Conservation (phyloP, 305 asterid genomes). For the Fraxinus velutina region DNA sequence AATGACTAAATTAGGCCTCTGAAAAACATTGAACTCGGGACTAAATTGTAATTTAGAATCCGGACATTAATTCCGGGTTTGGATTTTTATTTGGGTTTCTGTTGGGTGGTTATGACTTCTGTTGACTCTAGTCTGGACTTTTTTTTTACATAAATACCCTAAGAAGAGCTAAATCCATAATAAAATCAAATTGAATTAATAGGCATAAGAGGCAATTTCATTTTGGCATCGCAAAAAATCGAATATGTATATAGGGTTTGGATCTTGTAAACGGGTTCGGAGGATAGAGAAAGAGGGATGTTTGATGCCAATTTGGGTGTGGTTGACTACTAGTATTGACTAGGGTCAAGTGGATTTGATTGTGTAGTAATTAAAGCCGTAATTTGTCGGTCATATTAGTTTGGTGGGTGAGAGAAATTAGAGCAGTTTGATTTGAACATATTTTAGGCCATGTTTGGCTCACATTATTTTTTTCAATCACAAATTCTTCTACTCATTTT, state of each 20-base stretch:
- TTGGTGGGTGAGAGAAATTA: constrained; percentile 16
- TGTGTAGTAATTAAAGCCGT: constrained; percentile 5
- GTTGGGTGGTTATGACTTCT: not conserved
- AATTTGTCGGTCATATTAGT: not conserved
- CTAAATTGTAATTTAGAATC: not conserved
- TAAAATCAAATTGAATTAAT: not conserved
- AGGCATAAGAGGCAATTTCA: not conserved
- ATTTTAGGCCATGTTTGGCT: not conserved
- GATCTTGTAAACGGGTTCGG: not conserved
- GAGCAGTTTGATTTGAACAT: not conserved
- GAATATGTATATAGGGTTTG: not conserved
- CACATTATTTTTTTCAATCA: too few relatives aligned
- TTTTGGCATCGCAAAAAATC: not conserved
- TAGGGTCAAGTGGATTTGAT: constrained; percentile 14
- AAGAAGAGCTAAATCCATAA: not conserved
- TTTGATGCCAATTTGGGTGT: not conserved
- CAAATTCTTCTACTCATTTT: too few relatives aligned
- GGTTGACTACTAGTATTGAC: not conserved
- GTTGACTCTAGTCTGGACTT: not conserved
- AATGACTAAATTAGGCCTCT: not conserved
- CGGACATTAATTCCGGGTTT: constrained; percentile 32
- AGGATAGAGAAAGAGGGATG: not conserved
- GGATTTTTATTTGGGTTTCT: not conserved
- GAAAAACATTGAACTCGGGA: not conserved
- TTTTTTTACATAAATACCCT: not conserved